phyloP scores from a whole-genome alignment of 495 filamentous ascomycete genomes.

The Daldinia loculata region DNA sequence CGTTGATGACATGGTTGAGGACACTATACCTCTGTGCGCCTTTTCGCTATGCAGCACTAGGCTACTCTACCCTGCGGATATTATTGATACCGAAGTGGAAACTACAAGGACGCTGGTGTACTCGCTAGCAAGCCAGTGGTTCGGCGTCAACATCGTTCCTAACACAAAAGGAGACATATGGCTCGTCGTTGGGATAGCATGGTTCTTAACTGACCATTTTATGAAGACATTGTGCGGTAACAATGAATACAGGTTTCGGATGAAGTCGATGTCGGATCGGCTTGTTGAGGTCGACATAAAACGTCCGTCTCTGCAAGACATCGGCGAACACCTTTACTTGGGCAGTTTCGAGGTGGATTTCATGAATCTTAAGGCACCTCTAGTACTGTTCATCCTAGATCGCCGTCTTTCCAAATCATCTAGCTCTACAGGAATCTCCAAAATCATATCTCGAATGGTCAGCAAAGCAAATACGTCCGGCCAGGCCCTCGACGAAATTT shows the following conservation, averaged over 20 bases:
- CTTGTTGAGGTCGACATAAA: conserved; percentile 82
- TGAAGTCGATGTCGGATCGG: conserved; percentile 83
- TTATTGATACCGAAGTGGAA: conserved; percentile 82
- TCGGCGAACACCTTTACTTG: conserved; percentile 79
- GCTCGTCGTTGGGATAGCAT: conserved; percentile 90
- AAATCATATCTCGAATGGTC: conserved; percentile 84
- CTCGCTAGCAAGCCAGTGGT: conserved; percentile 91
- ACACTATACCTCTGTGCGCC: conserved; percentile 78
- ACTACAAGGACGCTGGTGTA: conserved; percentile 80
- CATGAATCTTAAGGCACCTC: conserved; percentile 86
- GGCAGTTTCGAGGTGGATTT: conserved; percentile 87
- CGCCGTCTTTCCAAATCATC: conserved; percentile 86
- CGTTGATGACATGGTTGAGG: conserved; percentile 81
- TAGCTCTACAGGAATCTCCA: conserved; percentile 80
- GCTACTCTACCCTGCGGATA: conserved; percentile 80
- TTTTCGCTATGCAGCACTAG: conserved; percentile 88
- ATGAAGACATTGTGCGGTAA: conserved; percentile 89
- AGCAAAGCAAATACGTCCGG: conserved; percentile 78
- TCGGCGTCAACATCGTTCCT: conserved; percentile 87
- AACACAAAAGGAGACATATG: conserved; percentile 82
- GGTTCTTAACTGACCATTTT: conserved; percentile 92
- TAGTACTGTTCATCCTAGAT: conserved; percentile 94
- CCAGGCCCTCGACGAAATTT: conserved; percentile 72
- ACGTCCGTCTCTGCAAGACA: conserved; percentile 81
- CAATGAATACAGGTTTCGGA: conserved; percentile 91